Conservation (phyloP, 768 basidiomycete genomes). For the Candolleomyces aberdarensis region DNA sequence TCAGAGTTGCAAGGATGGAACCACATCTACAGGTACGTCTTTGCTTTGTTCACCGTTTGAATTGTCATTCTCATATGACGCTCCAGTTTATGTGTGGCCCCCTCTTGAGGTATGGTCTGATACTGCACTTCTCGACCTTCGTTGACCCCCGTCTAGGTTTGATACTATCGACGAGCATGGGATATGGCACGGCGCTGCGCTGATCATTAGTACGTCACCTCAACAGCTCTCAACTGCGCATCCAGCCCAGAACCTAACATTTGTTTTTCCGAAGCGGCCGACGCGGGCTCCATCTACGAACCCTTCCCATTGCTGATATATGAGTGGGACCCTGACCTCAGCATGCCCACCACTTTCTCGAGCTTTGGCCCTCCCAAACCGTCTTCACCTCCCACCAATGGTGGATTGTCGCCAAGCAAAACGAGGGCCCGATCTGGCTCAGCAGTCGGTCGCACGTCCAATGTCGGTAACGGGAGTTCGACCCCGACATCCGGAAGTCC, state of each 20-base stretch:
- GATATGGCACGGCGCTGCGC: conserved; percentile 83
- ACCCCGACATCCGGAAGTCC: not conserved
- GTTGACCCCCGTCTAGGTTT: conserved; percentile 44
- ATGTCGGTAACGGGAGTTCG: too few relatives aligned
- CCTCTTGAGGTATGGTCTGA: conserved; percentile 48
- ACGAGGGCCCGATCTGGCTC: too few relatives aligned
- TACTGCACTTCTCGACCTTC: not conserved
- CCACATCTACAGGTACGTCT: conserved; percentile 66
- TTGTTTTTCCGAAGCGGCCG: conserved; percentile 49
- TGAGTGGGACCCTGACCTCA: conserved; percentile 65
- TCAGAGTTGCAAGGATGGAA: conserved; percentile 64
- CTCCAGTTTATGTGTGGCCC: conserved; percentile 86
- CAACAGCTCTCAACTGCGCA: not conserved
- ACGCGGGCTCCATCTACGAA: conserved; percentile 75
- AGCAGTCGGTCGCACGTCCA: too few relatives aligned
- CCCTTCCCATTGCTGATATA: conserved; percentile 68
- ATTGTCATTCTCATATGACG: not conserved
- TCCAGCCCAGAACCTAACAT: not conserved
- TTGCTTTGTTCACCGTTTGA: not conserved
- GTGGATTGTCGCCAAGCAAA: too few relatives aligned
- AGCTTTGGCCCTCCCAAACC: conserved; percentile 7
- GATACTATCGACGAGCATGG: conserved; percentile 80
- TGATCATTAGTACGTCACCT: conserved; percentile 77
- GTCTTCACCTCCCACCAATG: not conserved
- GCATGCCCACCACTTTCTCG: conserved; percentile 15